phyloP scores from a whole-genome alignment of 495 filamentous ascomycete species.

The Lophiostoma macrostomum region DNA sequence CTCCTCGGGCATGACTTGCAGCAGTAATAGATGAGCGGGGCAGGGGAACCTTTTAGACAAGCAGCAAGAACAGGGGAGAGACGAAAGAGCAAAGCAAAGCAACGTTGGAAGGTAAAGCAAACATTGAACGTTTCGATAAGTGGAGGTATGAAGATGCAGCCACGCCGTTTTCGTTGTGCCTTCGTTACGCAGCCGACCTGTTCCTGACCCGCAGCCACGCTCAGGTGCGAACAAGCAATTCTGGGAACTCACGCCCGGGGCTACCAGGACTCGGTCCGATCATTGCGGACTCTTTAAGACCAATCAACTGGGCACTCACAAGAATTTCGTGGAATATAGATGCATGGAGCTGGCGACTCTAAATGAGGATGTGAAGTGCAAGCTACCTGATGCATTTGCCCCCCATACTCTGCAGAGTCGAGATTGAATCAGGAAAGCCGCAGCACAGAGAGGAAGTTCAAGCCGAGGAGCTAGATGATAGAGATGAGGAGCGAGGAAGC shows the following conservation, averaged over 20 bases:
- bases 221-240: neutral
- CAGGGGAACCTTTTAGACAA: too few species aligned
- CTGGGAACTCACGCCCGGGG: neutral
- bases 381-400: conserved; percentile 7
- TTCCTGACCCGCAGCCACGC: neutral
- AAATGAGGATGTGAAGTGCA: neutral
- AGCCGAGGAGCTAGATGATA: neutral
- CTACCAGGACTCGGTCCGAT: too few species aligned
- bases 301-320: too few species aligned
- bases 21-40: neutral
- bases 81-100: neutral
- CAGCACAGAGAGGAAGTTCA: neutral
- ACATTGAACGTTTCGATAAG: neutral
- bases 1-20: conserved; percentile 23
- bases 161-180: conserved; percentile 10
- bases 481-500: neutral
- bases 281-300: too few species aligned
- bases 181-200: neutral
- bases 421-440: neutral
- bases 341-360: neutral
- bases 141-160: neutral
- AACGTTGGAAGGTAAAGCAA: neutral
- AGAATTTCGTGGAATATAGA: too few species aligned
- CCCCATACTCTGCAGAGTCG: conserved; percentile 6
- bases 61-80: too few species aligned